Conservation (phyloP, 1,284 basidiomycete species). For the Leccinum solheimii region DNA sequence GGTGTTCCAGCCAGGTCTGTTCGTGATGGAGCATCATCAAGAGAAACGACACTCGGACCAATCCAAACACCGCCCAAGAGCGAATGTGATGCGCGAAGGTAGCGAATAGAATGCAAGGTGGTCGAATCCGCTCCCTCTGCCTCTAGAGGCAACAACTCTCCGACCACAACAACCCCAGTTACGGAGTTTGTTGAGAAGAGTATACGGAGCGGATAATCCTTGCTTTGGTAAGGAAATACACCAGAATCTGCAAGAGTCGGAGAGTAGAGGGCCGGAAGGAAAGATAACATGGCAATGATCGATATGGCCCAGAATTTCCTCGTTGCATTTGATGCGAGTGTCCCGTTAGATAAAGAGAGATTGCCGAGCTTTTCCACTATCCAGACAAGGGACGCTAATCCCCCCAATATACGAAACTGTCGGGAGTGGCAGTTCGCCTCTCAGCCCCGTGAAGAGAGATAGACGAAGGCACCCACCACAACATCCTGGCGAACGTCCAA, state of each 20-base stretch:
- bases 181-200: slow-evolving; percentile 68
- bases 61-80: slow-evolving; percentile 89
- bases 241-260: slow-evolving; percentile 60
- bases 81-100: slow-evolving; percentile 85
- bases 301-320: slow-evolving; percentile 18
- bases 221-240: slow-evolving; percentile 51
- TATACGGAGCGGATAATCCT: slow-evolving; percentile 59
- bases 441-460: slow-evolving; percentile 1
- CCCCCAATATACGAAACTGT: slow-evolving; percentile 31
- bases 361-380: slow-evolving; percentile 6
- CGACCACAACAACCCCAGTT: slow-evolving; percentile 82
- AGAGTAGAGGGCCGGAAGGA: slow-evolving; percentile 44
- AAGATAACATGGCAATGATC: slow-evolving; percentile 38
- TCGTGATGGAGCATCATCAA: slow-evolving; percentile 43
- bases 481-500: slow-evolving; percentile 23
- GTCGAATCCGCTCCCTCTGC: slow-evolving; percentile 28
- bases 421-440: neutral
- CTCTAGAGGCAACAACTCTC: slow-evolving; percentile 55
- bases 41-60: slow-evolving; percentile 45
- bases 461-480: slow-evolving; percentile 17
- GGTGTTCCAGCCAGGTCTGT: slow-evolving; percentile 53
- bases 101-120: slow-evolving; percentile 62
- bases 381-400: slow-evolving; percentile 18
- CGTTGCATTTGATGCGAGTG: slow-evolving; percentile 1
- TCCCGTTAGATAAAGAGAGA: neutral